These are phyloP conservation scores for Ramularia endophylla DNA, from an alignment of 2,329 filamentous ascomycete species.

Conservation along the genomic window DNA sequence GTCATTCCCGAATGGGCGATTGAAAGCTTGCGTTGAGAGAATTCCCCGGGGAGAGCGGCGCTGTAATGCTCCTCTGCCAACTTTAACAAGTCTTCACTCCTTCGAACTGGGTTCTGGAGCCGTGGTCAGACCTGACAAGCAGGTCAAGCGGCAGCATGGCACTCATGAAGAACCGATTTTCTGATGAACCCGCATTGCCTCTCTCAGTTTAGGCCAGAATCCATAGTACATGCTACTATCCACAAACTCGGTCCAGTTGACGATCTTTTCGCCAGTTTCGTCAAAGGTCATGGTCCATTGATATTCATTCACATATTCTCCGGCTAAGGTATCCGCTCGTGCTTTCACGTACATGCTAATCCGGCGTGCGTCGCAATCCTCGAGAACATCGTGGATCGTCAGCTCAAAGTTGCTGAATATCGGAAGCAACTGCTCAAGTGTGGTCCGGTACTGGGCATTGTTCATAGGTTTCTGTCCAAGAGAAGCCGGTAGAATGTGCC, in stretches of 20 bases:
- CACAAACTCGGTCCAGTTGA: conserved; percentile 16
- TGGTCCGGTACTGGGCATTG: conserved; percentile 15
- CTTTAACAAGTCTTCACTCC: no score
- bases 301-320: conserved; percentile 18
- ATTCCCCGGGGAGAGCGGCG: no score
- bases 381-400: conserved; percentile 28
- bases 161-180: neutral
- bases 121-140: no score
- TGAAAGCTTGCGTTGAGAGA: no score
- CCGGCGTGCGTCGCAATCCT: conserved; percentile 22
- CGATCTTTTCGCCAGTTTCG: conserved; percentile 12
- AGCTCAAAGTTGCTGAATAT: conserved; percentile 31
- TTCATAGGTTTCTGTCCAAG: conserved; percentile 23
- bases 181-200: conserved; percentile 7
- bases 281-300: conserved; percentile 20
- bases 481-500: conserved; percentile 27
- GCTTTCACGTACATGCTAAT: conserved; percentile 32
- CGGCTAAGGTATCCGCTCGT: conserved; percentile 26
- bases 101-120: no score
- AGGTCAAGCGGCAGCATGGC: no score
- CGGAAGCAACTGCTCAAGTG: conserved; percentile 20
- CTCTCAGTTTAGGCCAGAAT: conserved; percentile 18
- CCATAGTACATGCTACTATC: conserved; percentile 16
- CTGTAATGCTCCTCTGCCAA: no score
- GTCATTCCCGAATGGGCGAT: no score